Base-by-base conservation (phyloP, 2,329 filamentous ascomycete species). In the Colletotrichum cuscutae region DNA sequence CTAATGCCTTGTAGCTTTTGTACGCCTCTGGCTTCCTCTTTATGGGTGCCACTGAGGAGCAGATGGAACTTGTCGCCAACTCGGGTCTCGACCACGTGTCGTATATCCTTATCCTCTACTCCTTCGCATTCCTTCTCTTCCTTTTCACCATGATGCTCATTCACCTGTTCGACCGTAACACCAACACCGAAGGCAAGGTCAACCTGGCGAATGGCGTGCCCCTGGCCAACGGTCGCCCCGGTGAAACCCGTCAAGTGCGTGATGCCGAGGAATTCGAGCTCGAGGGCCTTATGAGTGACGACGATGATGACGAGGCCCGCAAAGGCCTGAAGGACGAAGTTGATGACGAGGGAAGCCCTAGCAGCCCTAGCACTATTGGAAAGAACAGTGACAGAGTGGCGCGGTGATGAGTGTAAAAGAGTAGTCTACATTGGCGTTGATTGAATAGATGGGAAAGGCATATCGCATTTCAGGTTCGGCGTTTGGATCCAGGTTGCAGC, bases 31-130 rank as follows among this genome's bases (percentile, higher is more conserved):
- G 97, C 1, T 98, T 98, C 84, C 88, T 99, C 53, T 99, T 99
- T 85, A 97, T 98, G 95, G 94, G 95, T 37, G 96, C 97, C 19
- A 98, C 95, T 0, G 97, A 98, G 81, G 95, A 99, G 84, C 97
- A 98, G 83, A 98, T 98, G 94, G 79, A 87, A 26, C 86, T 98
- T 1, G 86, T 98, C 5, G 88, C 90, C 53, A 86, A 90, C 52
- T 93, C 94, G 0, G 88, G 91, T 72, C 91, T 98, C 78, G 95
- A 95, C 30, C 95, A 97, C 79, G 94, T 98, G 54, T 93, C 95
- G 5, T 99, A 98, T 81, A 91, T 98, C 53, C 88, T 99, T 30
- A 95, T 98, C 65, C 86, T 98, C 11, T 98, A 93, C 87, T 97
- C 94, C 78, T 87, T 98, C 64, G 93, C 96, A 28, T 98, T 97